Percentiles rank a stretch among this genome's conserved stretches.
These are phyloP conservation scores for Celoporthe dispersa DNA, from an alignment of 2,329 filamentous ascomycete genomes.

Conservation along the genomic window DNA sequence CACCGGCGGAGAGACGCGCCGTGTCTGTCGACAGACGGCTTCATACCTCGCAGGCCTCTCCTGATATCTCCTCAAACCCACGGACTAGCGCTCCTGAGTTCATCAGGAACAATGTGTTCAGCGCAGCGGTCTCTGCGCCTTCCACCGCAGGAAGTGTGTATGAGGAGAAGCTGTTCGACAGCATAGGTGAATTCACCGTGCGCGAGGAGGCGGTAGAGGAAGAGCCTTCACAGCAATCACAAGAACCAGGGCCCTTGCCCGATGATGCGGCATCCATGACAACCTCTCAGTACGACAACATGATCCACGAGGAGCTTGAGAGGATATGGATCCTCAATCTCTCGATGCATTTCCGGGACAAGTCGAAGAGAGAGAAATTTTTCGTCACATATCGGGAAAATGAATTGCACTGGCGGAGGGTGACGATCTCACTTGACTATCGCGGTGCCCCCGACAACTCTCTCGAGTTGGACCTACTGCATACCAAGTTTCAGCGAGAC, in stretches of 20 bases:
- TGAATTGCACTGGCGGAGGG: conserved; percentile 78
- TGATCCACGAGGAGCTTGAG: conserved; percentile 82
- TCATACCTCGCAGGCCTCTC: conserved; percentile 42
- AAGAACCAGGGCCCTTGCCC: conserved; percentile 39
- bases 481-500: conserved; percentile 82
- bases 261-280: conserved; percentile 54
- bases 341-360: conserved; percentile 97
- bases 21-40: conserved; percentile 65
- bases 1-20: conserved; percentile 70
- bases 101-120: conserved; percentile 39
- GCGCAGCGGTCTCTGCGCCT: conserved; percentile 33
- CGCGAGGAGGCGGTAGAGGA: conserved; percentile 32
- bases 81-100: conserved; percentile 56
- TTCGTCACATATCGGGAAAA: conserved; percentile 92
- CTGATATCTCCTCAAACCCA: conserved; percentile 44
- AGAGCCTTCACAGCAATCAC: conserved; percentile 30
- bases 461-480: conserved; percentile 80
- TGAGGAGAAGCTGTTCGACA: conserved; percentile 40
- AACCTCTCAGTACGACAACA: conserved; percentile 61
- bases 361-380: conserved; percentile 93
- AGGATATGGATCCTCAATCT: conserved; percentile 93
- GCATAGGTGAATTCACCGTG: conserved; percentile 31
- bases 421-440: conserved; percentile 95
- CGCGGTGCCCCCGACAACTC: conserved; percentile 78
- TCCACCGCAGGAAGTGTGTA: conserved; percentile 39